Evolutionary conservation across 2,329 filamentous ascomycete species (phyloP), one percentile per base, ranked within the genome.

Genomic region (Colletotrichum theobromicola): DNA sequence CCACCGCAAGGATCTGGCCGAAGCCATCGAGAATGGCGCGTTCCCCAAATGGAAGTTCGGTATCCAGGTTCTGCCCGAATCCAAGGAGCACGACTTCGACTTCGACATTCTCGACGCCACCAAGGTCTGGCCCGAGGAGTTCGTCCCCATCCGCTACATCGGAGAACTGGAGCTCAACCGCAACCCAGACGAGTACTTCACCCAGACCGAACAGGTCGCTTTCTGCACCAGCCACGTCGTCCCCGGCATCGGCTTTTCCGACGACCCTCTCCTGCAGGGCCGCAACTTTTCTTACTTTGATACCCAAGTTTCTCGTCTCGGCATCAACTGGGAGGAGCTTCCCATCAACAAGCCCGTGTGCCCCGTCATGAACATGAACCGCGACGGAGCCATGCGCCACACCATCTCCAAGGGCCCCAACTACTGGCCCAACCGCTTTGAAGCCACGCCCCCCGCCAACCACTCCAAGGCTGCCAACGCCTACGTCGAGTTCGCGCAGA

Each of bases 71-170:
- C 90, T 97, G 26, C 90, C 93, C 0, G 94, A 96, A 77, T 88
- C 88, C 10, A 89, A 92, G 63, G 90, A 94, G 80, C 88, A 96
- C 76, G 90, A 94, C 18, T 97, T 96, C 75, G 94, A 96, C 8
- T 96, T 97, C 75, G 95, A 97, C 79, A 93, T 96, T 34, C 89
- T 97, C 2, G 95, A 97, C 77, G 93, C 94, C 1, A 97, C 95
- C 46, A 97, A 97, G 85, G 83, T 96, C 30, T 97, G 94, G 94
- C 95, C 94, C 0, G 94, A 97, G 80, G 93, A 96, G 15, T 84
- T 92, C 0, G 86, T 95, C 0, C 94, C 94, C 0, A 88, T 96
- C 24, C 90, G 93, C 9, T 94, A 95, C 80, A 94, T 97, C 70
- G 95, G 94, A 50, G 91, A 96, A 82, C 81, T 97, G 1, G 93